Evolutionary conservation across 2,329 filamentous ascomycete species (phyloP).

Genomic region (Beauveria bassiana): DNA sequence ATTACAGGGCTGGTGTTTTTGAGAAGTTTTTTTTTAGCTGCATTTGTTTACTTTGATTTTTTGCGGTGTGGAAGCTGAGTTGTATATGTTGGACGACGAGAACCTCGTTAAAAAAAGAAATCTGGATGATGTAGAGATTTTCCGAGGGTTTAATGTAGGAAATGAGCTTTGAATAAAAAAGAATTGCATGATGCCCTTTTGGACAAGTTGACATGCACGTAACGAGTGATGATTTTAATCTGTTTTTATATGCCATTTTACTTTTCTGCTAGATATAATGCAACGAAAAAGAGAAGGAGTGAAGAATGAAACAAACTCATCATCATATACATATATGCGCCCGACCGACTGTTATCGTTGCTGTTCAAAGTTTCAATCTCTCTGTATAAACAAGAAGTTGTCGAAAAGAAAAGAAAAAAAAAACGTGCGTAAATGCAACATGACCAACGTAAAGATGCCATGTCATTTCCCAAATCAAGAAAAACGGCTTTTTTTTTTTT

Average conservation of each 20-base stretch:
- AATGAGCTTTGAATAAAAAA: neutral
- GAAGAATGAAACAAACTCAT: neutral
- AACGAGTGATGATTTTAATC: no score
- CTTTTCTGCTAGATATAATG: neutral
- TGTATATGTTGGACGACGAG: neutral
- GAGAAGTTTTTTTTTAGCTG: neutral
- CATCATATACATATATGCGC: neutral
- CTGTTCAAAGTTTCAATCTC: neutral
- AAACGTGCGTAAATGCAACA: neutral
- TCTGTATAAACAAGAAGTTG: neutral
- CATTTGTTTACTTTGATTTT: conserved; percentile 10
- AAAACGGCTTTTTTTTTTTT: no score
- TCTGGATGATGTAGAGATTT: neutral
- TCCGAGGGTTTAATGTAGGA: conserved; percentile 5
- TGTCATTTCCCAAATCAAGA: neutral
- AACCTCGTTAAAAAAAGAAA: neutral
- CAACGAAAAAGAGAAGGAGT: neutral
- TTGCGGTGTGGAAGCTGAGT: neutral
- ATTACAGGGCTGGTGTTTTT: neutral
- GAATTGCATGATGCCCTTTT: neutral
- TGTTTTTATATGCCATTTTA: no score
- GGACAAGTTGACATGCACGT: no score
- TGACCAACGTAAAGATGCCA: neutral
- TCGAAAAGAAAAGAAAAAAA: neutral
- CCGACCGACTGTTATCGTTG: neutral